Evolutionary conservation across 2,329 filamentous ascomycete genomes (phyloP).

Genomic region (Cladosporium phlei): DNA sequence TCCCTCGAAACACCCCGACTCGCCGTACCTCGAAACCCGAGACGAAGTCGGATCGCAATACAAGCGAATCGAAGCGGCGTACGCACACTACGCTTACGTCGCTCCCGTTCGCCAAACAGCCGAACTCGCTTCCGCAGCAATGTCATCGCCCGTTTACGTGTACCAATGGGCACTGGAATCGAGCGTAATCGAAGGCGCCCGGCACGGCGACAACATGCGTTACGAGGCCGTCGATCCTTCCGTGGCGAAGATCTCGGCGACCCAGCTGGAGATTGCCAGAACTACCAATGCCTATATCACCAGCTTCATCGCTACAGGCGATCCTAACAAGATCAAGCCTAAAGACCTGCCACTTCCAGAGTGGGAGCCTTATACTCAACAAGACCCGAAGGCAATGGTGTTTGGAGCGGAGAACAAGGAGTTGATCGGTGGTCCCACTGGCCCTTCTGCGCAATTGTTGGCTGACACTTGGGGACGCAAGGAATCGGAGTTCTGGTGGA

Average conservation of each 20-base stretch:
- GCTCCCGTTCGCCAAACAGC: constrained; percentile 60
- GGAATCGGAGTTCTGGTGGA: constrained; percentile 60
- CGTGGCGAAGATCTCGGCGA: constrained; percentile 22
- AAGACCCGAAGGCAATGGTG: constrained; percentile 37
- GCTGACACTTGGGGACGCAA: constrained; percentile 43
- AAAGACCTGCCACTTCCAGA: constrained; percentile 20
- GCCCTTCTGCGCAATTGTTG: constrained; percentile 41
- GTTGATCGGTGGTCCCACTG: constrained; percentile 36
- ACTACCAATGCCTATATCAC: constrained; percentile 30
- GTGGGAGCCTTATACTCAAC: constrained; percentile 24
- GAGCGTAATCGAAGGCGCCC: constrained; percentile 29
- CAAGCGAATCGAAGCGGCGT: constrained; percentile 55
- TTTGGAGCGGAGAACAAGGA: constrained; percentile 61
- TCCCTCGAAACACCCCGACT: constrained; percentile 40
- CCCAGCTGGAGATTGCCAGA: constrained; percentile 29
- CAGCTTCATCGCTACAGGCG: constrained; percentile 30
- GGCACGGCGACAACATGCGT: constrained; percentile 34
- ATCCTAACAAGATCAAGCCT: constrained; percentile 28
- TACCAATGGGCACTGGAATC: constrained; percentile 58
- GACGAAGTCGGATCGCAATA: constrained; percentile 51
- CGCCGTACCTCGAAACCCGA: constrained; percentile 39
- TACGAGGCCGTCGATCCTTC: constrained; percentile 30
- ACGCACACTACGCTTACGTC: constrained; percentile 62
- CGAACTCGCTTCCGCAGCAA: constrained; percentile 33
- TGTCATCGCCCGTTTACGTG: constrained; percentile 44